Evolutionary conservation across 352 stramenopile genomes (phyloP), one percentile per base, ranked within the genome.

Genomic region (Phytophthora fragariaefolia): DNA sequence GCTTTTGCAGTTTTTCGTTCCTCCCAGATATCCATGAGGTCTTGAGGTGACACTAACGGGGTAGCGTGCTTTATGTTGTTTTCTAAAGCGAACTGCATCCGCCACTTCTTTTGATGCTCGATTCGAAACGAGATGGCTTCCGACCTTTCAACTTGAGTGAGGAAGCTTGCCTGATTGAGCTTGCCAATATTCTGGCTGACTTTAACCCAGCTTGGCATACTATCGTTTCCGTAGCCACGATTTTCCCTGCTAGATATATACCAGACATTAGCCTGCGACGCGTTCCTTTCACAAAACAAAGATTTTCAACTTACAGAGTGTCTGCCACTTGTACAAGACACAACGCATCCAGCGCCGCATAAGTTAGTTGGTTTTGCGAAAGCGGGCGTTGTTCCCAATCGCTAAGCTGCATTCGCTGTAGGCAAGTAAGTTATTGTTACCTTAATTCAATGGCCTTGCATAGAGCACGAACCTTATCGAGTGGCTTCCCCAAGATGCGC

Each of bases 401-500:
- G 17, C 61, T 73, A 13, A 75, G 42, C 30, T 79, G 71, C 71
- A 79, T 79, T 48, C 58, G 40, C 70, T 77, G 56, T 51, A n/a
- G 24, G 20, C 18, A 49, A 28, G n/a, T n/a, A n/a, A n/a, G n/a
- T n/a, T n/a, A n/a, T n/a, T n/a, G n/a, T n/a, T n/a, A n/a, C n/a
- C n/a, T n/a, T n/a, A n/a, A n/a, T n/a, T n/a, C n/a, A n/a, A n/a
- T n/a, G n/a, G n/a, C n/a, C n/a, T n/a, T n/a, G n/a, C n/a, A n/a
- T n/a, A 9, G 34, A 54, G 40, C 58, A 2, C 62, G n/a, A n/a
- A 91, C 81, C 64, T 92, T 92, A 34, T 92, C 76, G 24, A 92
- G 63, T 2, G 83, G 77, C 23, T 88, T 85, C 12, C 81, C 81
- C 17, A 92, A 46, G 32, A 90, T 64, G 1, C 59, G 70, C 4